Base-by-base conservation (phyloP, 805 yeast genomes). In the Saccharomycopsis javanensis region DNA sequence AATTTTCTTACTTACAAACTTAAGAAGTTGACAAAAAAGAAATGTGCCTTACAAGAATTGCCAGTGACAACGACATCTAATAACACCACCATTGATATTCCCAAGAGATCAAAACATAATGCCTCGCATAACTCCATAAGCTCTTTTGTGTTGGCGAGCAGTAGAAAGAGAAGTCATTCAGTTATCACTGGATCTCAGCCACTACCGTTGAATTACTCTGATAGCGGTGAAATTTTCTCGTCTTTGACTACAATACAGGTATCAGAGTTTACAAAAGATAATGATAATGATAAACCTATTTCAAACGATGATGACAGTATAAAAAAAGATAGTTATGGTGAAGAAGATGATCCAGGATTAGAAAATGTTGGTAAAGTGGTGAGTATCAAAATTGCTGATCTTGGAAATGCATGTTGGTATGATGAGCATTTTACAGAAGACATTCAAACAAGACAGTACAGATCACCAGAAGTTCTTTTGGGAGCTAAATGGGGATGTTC, bases 111-210 rank as follows among this genome's bases (percentile, higher is more conserved):
- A 13, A 30, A 20, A 8, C 48, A 54, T 33, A 23, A 46, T 8
- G 25, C 42, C 23, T 38, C 53, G 15, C 46, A 31, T 27, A 38
- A 50, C 18, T 23, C 50, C 13, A 37, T 54, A 15, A 51, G 48
- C 31, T 50, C 54, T 6, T 27, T 45, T 23, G 46, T 28, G 2
- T 16, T 48, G n/a, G 27, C 34, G 1, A 35, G 42, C 31, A 53
- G 53, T 11, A 46, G 56, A 23, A 28, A 42, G 31, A 52, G 55
- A 42, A 46, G 54, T 20, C 56, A 53, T 25, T 38, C 55, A 2
- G 71, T 90, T 25, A 85, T 90, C 53, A 87, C 95, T 0, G 96
- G 96, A 0, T 88, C 96, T 0, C 96, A 90, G 69, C 97, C 97
- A 1, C 73, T 90, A 57, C 96, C 97, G 3, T 86, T 96, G 0